A percentile compares a stretch with the other conserved stretches of the same genome.
Evolutionary conservation across 176 grass and related monocot species (phyloP).

Genomic region (Coix lacrymajobi): DNA sequence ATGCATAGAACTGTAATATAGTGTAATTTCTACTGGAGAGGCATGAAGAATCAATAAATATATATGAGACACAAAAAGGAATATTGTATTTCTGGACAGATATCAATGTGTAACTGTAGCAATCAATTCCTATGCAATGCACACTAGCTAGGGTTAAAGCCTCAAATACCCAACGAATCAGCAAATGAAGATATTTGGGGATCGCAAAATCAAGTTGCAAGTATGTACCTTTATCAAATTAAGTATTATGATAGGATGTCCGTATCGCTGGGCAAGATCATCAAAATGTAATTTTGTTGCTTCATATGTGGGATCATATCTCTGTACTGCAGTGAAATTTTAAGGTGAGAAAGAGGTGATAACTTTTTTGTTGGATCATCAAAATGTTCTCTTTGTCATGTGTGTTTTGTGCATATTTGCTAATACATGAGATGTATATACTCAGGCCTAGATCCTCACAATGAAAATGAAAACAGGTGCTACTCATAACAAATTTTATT

Average conservation of each 20-base stretch:
- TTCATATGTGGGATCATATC: constrained; percentile 98
- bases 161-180: constrained; percentile 1
- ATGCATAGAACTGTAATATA: constrained; percentile 4
- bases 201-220: constrained; percentile 20
- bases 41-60: constrained; percentile 18
- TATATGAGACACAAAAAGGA: neutral
- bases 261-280: constrained; percentile 82
- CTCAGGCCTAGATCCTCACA: neutral
- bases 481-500: neutral
- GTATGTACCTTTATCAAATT: constrained; percentile 87
- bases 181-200: neutral
- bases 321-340: constrained; percentile 73
- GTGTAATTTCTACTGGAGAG: neutral
- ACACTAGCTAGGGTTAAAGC: neutral
- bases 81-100: neutral
- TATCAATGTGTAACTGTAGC: neutral
- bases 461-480: neutral
- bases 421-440: neutral
- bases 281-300: constrained; percentile 97
- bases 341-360: neutral
- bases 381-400: neutral
- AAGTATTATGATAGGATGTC: constrained; percentile 95
- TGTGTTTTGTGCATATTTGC: neutral
- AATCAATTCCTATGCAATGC: neutral
- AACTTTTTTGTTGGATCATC: neutral